A percentile compares a stretch with the other conserved stretches of the same genome.
Conservation (phyloP, 805 yeast genomes). For the Metschnikowia kofuensis region DNA sequence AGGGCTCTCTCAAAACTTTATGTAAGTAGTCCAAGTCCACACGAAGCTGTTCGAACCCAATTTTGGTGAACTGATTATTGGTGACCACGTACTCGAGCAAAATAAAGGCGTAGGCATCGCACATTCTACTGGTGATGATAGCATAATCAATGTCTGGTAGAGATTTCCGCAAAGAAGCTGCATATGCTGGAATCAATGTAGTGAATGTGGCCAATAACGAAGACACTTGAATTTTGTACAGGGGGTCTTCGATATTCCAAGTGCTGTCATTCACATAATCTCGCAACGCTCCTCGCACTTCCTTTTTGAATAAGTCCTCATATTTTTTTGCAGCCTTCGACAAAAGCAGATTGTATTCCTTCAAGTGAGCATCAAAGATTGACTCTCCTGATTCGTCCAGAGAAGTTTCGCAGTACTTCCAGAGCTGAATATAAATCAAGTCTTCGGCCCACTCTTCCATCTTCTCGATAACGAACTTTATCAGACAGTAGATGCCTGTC, state of each 20-base stretch:
- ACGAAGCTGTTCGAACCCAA: slow-evolving; percentile 33
- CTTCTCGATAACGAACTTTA: slow-evolving; percentile 25
- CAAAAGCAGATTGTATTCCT: slow-evolving; percentile 23
- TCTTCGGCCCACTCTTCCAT: slow-evolving; percentile 40
- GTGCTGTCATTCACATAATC: slow-evolving; percentile 35
- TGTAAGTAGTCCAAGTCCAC: slow-evolving; percentile 27
- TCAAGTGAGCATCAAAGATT: slow-evolving; percentile 29
- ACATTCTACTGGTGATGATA: slow-evolving; percentile 25
- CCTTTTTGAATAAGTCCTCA: slow-evolving; percentile 32
- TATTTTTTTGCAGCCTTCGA: slow-evolving; percentile 21
- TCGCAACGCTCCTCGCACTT: slow-evolving; percentile 30
- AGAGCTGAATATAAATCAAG: slow-evolving; percentile 38
- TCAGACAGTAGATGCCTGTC: slow-evolving; percentile 35
- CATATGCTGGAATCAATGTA: slow-evolving; percentile 24
- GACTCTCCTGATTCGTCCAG: slow-evolving; percentile 19
- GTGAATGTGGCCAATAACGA: slow-evolving; percentile 24
- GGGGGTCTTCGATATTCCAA: slow-evolving; percentile 26
- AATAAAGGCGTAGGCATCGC: slow-evolving; percentile 26
- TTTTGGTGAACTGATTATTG: slow-evolving; percentile 33
- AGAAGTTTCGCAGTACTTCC: slow-evolving; percentile 31
- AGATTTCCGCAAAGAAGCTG: slow-evolving; percentile 21
- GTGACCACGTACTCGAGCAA: slow-evolving; percentile 38
- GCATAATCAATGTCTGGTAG: slow-evolving; percentile 32
- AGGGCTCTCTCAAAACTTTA: slow-evolving; percentile 16
- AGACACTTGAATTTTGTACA: slow-evolving; percentile 13